Conservation (phyloP, 2,329 filamentous ascomycete species). For the Simplicillium aogashimaense region DNA sequence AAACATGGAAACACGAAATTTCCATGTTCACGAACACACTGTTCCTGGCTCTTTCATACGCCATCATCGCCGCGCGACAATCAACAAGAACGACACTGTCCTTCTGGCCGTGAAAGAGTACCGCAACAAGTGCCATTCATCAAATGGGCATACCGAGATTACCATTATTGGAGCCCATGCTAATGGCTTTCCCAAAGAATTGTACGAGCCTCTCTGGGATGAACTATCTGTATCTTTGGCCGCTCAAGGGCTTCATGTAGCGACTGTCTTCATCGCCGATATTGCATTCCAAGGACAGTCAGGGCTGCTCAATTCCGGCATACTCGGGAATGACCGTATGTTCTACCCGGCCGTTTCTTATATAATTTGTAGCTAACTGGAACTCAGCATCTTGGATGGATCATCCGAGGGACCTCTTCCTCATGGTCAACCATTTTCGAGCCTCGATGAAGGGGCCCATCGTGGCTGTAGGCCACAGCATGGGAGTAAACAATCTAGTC, state of each 20-base stretch:
- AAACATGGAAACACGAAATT: background rate
- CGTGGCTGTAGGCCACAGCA: constrained; percentile 72
- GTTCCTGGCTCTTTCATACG: background rate
- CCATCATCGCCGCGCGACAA: background rate
- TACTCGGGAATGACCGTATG: too few relatives aligned
- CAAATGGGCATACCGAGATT: background rate
- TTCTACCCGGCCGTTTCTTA: too few relatives aligned
- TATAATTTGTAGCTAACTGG: too few relatives aligned
- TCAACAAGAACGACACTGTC: background rate
- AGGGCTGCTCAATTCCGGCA: too few relatives aligned
- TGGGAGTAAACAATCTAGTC: constrained; percentile 58
- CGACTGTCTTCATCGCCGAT: constrained; percentile 76
- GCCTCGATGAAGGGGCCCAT: constrained; percentile 56
- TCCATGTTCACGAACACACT: background rate
- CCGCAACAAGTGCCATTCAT: background rate
- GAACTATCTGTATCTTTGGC: constrained; percentile 48
- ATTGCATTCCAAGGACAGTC: constrained; percentile 62
- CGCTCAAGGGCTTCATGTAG: constrained; percentile 42
- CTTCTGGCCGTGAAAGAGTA: background rate
- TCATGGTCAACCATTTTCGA: constrained; percentile 71
- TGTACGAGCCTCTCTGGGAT: constrained; percentile 81
- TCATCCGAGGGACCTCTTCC: constrained; percentile 66
- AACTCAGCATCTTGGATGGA: constrained; percentile 79
- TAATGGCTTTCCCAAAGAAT: constrained; percentile 83
- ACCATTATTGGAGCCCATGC: constrained; percentile 76